Conservation (phyloP, 768 basidiomycete genomes). For the Tylopilus rubrobrunneus region DNA sequence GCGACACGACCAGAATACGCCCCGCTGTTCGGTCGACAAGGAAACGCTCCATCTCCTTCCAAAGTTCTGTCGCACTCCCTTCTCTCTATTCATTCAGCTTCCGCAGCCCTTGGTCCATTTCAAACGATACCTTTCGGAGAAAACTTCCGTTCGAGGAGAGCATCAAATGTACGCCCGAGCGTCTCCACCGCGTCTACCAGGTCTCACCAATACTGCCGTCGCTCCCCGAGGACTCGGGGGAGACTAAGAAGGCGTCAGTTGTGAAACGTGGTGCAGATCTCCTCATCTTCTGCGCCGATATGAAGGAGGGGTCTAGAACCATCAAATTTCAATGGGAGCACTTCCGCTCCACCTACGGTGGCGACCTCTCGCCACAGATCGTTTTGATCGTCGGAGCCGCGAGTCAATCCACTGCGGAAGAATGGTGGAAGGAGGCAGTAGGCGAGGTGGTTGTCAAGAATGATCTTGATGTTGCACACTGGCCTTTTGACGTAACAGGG, state of each 20-base stretch:
- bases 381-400: slow-evolving; percentile 22
- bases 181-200: slow-evolving; percentile 23
- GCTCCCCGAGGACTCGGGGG: neutral
- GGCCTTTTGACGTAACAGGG: neutral
- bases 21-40: neutral
- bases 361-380: too few species aligned
- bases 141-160: slow-evolving; percentile 21
- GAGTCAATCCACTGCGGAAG: slow-evolving; percentile 10
- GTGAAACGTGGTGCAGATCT: slow-evolving; percentile 16
- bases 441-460: too few species aligned
- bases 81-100: slow-evolving; percentile 14
- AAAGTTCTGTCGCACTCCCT: slow-evolving; percentile 18
- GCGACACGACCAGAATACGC: slow-evolving; percentile 12
- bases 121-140: slow-evolving; percentile 6
- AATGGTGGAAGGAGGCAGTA: slow-evolving; percentile 26
- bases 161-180: slow-evolving; percentile 5
- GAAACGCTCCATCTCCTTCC: slow-evolving; percentile 24
- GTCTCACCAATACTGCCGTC: slow-evolving; percentile 7
- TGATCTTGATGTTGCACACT: too few species aligned
- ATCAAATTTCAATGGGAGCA: too few species aligned
- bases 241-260: slow-evolving; percentile 1
- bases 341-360: slow-evolving; percentile 23
- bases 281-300: too few species aligned
- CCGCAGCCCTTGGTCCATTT: slow-evolving; percentile 25
- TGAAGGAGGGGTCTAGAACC: too few species aligned